Evolutionary conservation across 768 basidiomycete genomes (phyloP).

Genomic region (Coprinopsis cinerea): DNA sequence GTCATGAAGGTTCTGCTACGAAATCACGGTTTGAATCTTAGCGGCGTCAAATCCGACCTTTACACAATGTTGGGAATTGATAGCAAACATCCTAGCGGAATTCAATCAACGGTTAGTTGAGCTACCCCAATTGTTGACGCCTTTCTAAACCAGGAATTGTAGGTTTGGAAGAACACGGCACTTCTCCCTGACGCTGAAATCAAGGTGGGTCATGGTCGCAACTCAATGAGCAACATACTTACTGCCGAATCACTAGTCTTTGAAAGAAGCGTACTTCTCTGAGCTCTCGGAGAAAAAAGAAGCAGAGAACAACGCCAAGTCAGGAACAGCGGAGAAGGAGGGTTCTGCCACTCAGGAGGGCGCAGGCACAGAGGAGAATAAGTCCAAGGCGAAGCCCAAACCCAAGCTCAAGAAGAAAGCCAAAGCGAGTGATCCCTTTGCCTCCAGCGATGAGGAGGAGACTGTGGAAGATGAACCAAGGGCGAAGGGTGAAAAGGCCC

Average conservation of each 20-base stretch:
- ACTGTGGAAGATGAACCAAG: not conserved
- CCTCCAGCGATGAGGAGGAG: conserved; percentile 52
- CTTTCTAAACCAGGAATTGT: conserved; percentile 1
- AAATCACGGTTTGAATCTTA: conserved; percentile 58
- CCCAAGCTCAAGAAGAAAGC: conserved; percentile 43
- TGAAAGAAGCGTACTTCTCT: conserved; percentile 59
- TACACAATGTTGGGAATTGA: conserved; percentile 63
- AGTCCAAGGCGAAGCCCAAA: conserved; percentile 35
- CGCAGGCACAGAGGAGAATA: conserved; percentile 14
- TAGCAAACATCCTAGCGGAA: conserved; percentile 71
- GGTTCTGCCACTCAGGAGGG: conserved; percentile 10
- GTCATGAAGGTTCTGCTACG: conserved; percentile 65
- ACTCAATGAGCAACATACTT: not conserved
- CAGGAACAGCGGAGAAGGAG: conserved; percentile 4
- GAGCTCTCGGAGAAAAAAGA: conserved; percentile 32
- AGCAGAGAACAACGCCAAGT: not conserved
- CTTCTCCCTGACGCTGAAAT: conserved; percentile 55
- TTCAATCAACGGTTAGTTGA: conserved; percentile 56
- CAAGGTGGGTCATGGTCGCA: conserved; percentile 36
- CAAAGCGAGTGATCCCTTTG: conserved; percentile 40
- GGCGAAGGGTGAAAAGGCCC: conserved; percentile 6
- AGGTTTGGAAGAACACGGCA: conserved; percentile 67
- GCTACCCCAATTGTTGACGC: not conserved
- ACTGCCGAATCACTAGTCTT: conserved; percentile 31
- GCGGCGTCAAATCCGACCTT: conserved; percentile 66